phyloP scores from a whole-genome alignment of 768 basidiomycete species.

The Tremella mesenterica region DNA sequence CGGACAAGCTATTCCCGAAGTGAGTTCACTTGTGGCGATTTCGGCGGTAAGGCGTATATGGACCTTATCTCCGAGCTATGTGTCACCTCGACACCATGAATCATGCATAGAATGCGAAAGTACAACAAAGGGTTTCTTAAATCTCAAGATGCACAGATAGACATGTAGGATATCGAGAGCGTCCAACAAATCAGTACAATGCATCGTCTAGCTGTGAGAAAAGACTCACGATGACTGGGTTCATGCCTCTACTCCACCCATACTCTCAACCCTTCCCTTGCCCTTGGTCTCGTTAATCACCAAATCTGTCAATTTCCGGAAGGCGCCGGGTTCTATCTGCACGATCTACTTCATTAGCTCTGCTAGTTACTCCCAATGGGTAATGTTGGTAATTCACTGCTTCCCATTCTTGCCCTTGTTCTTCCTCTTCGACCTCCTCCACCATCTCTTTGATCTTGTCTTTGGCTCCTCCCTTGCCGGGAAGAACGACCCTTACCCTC shows the following conservation, averaged over 20 bases:
- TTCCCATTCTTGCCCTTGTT: slow-evolving; percentile 72
- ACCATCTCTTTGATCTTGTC: slow-evolving; percentile 63
- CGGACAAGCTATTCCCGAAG: not conserved
- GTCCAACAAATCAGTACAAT: no score
- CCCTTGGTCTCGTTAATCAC: slow-evolving; percentile 87
- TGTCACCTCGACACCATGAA: no score
- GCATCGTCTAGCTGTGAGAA: not conserved
- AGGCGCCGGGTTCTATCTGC: slow-evolving; percentile 86
- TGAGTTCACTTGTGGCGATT: not conserved
- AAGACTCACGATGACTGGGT: not conserved
- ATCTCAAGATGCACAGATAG: no score
- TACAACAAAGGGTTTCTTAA: no score
- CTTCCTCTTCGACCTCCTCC: slow-evolving; percentile 76
- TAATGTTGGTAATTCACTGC: slow-evolving; percentile 53
- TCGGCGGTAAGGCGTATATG: not conserved
- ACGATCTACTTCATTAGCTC: slow-evolving; percentile 54
- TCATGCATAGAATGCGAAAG: no score
- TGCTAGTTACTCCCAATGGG: not conserved
- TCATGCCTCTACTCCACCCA: slow-evolving; percentile 32
- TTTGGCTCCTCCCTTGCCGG: slow-evolving; percentile 59
- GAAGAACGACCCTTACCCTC: slow-evolving; percentile 76
- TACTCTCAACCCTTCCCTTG: slow-evolving; percentile 68
- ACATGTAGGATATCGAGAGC: not conserved
- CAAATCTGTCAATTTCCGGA: slow-evolving; percentile 79
- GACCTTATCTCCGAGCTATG: not conserved